Evolutionary conservation across 495 filamentous ascomycete species (phyloP).

Genomic region (Rhizodiscina lignyota): DNA sequence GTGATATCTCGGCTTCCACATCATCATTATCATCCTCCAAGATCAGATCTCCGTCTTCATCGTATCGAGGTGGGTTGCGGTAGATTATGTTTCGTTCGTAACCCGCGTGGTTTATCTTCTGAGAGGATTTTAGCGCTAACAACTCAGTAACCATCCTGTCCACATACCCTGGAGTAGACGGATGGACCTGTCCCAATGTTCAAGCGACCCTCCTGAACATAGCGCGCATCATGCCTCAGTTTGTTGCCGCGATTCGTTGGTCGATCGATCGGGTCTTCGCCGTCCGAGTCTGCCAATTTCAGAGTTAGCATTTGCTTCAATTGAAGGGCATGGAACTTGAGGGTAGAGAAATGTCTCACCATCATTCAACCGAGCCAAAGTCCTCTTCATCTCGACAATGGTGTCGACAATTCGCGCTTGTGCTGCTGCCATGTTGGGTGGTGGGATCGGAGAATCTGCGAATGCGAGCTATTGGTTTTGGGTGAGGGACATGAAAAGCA

Average conservation of each 20-base stretch:
- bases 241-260: constrained; percentile 86
- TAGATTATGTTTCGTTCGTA: constrained; percentile 71
- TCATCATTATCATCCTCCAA: constrained; percentile 61
- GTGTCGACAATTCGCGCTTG: constrained; percentile 54
- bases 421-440: constrained; percentile 52
- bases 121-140: constrained; percentile 2
- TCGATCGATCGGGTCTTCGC: constrained; percentile 65
- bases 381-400: constrained; percentile 60
- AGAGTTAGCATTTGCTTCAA: too few species aligned
- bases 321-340: too few species aligned
- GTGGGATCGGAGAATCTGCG: too few species aligned
- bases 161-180: constrained; percentile 69
- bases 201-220: constrained; percentile 61
- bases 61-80: constrained; percentile 54
- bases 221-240: constrained; percentile 64
- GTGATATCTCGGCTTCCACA: constrained; percentile 52
- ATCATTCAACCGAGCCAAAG: constrained; percentile 25
- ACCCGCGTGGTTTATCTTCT: constrained; percentile 66
- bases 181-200: constrained; percentile 51
- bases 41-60: constrained; percentile 76
- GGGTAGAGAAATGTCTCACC: too few species aligned
- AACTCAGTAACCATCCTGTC: background rate
- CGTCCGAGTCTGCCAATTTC: constrained; percentile 58
- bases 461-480: too few species aligned
- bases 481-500: too few species aligned